phyloP scores from a whole-genome alignment of 2,329 filamentous ascomycete species.

The Hymenoscyphus fructigenus region DNA sequence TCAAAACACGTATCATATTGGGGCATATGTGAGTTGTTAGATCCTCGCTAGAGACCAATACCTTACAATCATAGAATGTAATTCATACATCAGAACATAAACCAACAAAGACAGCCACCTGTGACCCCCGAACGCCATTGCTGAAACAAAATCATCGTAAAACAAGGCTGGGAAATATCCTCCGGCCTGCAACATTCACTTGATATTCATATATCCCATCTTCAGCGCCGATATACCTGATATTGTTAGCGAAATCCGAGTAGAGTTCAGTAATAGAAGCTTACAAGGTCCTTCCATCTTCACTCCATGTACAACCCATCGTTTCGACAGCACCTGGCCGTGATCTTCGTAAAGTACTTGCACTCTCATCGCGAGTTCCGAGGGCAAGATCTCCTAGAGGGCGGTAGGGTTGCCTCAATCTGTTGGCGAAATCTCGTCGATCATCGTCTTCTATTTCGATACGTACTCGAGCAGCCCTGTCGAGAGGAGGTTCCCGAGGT shows the following conservation, averaged over 20 bases:
- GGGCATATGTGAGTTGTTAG: neutral
- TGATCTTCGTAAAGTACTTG: conserved; percentile 34
- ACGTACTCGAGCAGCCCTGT: conserved; percentile 29
- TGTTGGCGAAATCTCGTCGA: conserved; percentile 35
- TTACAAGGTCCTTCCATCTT: conserved; percentile 59
- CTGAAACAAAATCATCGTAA: conserved; percentile 44
- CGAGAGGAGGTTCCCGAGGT: conserved; percentile 25
- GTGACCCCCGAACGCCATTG: neutral
- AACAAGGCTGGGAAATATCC: conserved; percentile 55
- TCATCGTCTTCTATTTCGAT: conserved; percentile 34
- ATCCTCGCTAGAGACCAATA: neutral
- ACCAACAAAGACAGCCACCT: neutral
- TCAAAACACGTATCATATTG: neutral
- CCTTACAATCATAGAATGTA: neutral
- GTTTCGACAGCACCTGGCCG: conserved; percentile 55
- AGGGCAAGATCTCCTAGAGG: conserved; percentile 21
- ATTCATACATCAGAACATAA: neutral
- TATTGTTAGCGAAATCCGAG: conserved; percentile 12
- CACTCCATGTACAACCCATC: conserved; percentile 61
- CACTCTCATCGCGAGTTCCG: conserved; percentile 35
- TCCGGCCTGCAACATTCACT: conserved; percentile 62
- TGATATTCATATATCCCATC: conserved; percentile 75
- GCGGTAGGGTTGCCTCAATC: conserved; percentile 32
- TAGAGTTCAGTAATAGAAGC: conserved; percentile 31
- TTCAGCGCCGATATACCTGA: conserved; percentile 62